Evolutionary conservation across 768 basidiomycete species (phyloP).

Genomic region (Serendipita sp.): DNA sequence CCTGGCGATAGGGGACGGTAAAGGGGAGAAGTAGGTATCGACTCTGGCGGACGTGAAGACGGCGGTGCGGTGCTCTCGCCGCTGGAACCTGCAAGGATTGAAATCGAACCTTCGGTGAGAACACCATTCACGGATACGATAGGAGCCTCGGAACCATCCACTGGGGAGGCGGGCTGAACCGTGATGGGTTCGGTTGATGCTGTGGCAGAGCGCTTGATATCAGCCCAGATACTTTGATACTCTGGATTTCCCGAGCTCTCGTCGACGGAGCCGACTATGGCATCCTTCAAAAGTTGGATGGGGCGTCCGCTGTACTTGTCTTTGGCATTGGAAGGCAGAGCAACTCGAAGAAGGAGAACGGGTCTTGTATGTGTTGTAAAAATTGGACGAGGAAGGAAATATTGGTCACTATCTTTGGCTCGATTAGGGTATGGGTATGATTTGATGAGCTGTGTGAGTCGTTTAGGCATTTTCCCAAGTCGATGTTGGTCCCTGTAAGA

Average conservation of each 20-base stretch:
- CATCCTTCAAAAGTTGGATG: neutral
- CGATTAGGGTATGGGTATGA: slow-evolving; percentile 41
- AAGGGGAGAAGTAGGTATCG: neutral
- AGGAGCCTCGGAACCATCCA: neutral
- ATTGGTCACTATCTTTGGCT: slow-evolving; percentile 18
- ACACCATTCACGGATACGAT: neutral
- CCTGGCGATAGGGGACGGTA: neutral
- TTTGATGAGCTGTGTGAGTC: slow-evolving; percentile 52
- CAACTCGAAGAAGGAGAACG: slow-evolving; percentile 51
- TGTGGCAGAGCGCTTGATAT: neutral
- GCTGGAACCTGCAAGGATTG: neutral
- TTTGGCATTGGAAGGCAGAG: slow-evolving; percentile 20
- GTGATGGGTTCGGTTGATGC: neutral
- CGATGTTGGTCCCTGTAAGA: slow-evolving; percentile 16
- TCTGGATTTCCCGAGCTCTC: neutral
- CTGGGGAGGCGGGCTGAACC: neutral
- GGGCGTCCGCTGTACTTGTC: neutral
- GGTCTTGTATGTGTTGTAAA: slow-evolving; percentile 50
- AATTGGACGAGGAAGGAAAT: slow-evolving; percentile 43
- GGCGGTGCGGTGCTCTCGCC: neutral
- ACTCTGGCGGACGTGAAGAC: neutral
- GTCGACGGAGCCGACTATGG: neutral
- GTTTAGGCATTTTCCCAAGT: slow-evolving; percentile 42
- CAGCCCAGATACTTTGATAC: neutral
- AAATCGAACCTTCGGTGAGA: neutral